Conservation (phyloP, 73 alveolate species). For the Paraurostyla sp. region DNA sequence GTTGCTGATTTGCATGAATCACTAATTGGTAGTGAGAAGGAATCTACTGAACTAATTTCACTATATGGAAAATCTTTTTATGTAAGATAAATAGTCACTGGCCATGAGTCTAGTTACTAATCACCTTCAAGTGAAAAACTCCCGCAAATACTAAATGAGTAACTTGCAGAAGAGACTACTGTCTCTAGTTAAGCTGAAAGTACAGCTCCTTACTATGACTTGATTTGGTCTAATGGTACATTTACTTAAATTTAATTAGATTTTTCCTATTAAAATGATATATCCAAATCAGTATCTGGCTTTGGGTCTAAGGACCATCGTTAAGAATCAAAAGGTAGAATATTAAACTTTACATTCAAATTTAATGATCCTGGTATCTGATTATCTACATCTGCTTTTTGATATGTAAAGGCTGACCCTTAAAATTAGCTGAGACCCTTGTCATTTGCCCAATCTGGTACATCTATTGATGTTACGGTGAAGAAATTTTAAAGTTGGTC, state of each 20-base stretch:
- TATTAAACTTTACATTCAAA: too few species aligned
- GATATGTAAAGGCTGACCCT: too few species aligned
- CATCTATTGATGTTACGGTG: background rate
- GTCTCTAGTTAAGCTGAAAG: background rate
- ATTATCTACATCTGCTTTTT: too few species aligned
- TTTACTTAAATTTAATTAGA: too few species aligned
- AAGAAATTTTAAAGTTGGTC: background rate
- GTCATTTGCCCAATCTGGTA: background rate
- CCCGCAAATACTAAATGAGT: background rate
- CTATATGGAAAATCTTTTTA: background rate
- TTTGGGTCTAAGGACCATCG: too few species aligned
- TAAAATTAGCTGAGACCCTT: too few species aligned
- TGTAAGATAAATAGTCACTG: background rate
- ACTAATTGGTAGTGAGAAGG: too few species aligned
- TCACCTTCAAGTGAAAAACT: background rate
- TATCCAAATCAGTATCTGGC: too few species aligned
- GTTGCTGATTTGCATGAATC: background rate
- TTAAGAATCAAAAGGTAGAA: too few species aligned
- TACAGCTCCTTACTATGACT: background rate
- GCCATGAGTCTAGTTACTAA: background rate
- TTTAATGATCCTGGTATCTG: too few species aligned
- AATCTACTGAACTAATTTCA: too few species aligned
- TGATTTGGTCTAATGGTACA: background rate
- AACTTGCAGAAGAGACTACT: background rate
- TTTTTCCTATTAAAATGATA: too few species aligned